Evolutionary conservation across 2,329 filamentous ascomycete genomes (phyloP).

Genomic region (Penicillium concentricum): DNA sequence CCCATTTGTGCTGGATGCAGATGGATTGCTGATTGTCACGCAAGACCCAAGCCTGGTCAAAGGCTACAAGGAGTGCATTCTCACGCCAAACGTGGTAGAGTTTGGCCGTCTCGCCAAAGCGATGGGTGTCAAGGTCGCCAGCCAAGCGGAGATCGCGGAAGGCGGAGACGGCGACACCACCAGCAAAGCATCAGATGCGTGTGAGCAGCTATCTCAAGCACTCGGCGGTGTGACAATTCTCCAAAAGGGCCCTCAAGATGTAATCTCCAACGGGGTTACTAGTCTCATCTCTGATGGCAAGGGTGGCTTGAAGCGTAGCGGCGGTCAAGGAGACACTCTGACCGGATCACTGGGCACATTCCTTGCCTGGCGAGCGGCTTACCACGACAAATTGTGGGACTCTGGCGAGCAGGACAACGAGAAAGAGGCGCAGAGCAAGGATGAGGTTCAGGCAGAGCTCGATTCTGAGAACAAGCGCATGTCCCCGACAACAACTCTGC

Average conservation of each 20-base stretch:
- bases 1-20: constrained; percentile 87
- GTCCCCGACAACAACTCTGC: constrained; percentile 59
- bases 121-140: constrained; percentile 62
- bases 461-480: constrained; percentile 56
- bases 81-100: constrained; percentile 95
- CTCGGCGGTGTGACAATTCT: constrained; percentile 87
- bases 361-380: constrained; percentile 82
- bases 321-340: constrained; percentile 92
- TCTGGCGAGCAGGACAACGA: constrained; percentile 33
- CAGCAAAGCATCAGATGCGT: constrained; percentile 57
- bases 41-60: constrained; percentile 72
- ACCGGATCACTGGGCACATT: constrained; percentile 88
- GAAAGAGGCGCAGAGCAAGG: constrained; percentile 36
- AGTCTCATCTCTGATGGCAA: constrained; percentile 75
- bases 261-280: constrained; percentile 74
- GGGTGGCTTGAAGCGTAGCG: constrained; percentile 85
- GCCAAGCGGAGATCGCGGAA: constrained; percentile 36
- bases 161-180: constrained; percentile 42
- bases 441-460: constrained; percentile 42
- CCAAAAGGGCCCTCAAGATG: constrained; percentile 81
- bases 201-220: constrained; percentile 67
- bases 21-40: constrained; percentile 78
- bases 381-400: constrained; percentile 79
- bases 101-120: constrained; percentile 79
- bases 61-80: constrained; percentile 78